Evolutionary conservation across 208 protist genomes (phyloP).

Genomic region (Leishmania guyanensis): DNA sequence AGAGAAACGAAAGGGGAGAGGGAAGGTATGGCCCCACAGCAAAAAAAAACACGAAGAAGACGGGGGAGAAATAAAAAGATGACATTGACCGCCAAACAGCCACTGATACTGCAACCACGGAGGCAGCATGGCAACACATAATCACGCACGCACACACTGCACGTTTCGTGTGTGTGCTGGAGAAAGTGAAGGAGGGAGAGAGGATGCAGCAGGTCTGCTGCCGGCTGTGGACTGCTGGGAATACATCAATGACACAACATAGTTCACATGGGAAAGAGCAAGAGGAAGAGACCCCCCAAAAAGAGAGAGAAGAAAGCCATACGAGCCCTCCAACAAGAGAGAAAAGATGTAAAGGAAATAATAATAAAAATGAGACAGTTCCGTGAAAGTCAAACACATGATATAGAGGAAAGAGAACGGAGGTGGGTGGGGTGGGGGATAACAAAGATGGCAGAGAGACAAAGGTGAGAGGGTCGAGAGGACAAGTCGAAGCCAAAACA

Average conservation of each 20-base stretch:
- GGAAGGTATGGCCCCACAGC: not conserved
- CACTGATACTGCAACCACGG: not conserved
- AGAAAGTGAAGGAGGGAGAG: not conserved
- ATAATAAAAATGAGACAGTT: not conserved
- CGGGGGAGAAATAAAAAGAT: not conserved
- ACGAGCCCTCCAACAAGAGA: not conserved
- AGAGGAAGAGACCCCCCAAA: not conserved
- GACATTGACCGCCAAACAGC: not conserved
- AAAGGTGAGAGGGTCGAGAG: not conserved
- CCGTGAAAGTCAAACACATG: not conserved
- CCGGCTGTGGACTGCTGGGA: not conserved
- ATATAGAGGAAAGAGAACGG: not conserved
- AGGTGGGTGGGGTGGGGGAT: not conserved
- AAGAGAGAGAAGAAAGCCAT: not conserved
- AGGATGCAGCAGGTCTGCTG: not conserved
- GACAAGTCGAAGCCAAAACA: not conserved
- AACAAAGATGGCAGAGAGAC: too few species aligned
- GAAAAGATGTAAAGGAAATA: too few species aligned
- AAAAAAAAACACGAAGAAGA: not conserved
- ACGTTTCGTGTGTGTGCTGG: too few species aligned
- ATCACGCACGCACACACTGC: not conserved
- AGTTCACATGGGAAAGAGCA: slow-evolving; percentile 4
- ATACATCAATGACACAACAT: slow-evolving; percentile 1
- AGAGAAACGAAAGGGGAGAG: not conserved
- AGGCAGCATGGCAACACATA: not conserved